A percentile compares a stretch with the other conserved stretches of the same genome.
Conservation (phyloP, 768 basidiomycete genomes). For the Roridomyces roridus region DNA sequence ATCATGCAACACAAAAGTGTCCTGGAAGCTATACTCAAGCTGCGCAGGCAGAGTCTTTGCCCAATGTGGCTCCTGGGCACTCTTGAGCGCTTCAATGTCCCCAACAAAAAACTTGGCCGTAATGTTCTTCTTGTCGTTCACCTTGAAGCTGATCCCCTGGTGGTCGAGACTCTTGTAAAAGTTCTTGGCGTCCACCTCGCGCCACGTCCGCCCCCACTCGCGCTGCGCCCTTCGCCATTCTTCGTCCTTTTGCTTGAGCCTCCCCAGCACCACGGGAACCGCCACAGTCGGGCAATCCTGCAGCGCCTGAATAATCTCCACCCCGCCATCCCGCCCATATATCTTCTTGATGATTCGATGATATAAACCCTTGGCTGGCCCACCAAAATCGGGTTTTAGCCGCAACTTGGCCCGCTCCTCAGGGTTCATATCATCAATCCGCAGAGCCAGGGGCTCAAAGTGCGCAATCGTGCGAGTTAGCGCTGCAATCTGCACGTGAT, state of each 20-base stretch:
- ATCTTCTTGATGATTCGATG: conserved; percentile 93
- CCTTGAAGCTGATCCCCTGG: conserved; percentile 93
- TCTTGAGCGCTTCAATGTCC: conserved; percentile 76
- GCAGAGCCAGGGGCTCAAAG: conserved; percentile 84
- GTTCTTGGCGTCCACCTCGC: conserved; percentile 95
- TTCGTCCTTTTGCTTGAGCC: conserved; percentile 93
- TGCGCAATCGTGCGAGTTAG: conserved; percentile 89
- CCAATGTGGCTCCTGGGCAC: conserved; percentile 55
- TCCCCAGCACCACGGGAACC: conserved; percentile 87
- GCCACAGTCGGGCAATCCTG: conserved; percentile 92
- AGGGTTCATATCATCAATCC: conserved; percentile 86
- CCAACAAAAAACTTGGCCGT: conserved; percentile 83
- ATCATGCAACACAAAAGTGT: conserved; percentile 85
- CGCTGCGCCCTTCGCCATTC: conserved; percentile 95
- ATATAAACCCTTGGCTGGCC: conserved; percentile 85
- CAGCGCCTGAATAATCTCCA: conserved; percentile 82
- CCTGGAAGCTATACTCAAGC: conserved; percentile 78
- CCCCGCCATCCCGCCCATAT: conserved; percentile 81
- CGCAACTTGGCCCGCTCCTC: conserved; percentile 86
- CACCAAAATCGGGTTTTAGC: conserved; percentile 89
- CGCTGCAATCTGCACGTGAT: conserved; percentile 93
- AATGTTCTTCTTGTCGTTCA: conserved; percentile 93
- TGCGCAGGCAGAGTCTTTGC: conserved; percentile 47
- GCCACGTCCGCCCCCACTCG: conserved; percentile 97
- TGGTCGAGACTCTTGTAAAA: conserved; percentile 98